phyloP scores from a whole-genome alignment of 768 basidiomycete genomes.

The Hysterangium stoloniferum region DNA sequence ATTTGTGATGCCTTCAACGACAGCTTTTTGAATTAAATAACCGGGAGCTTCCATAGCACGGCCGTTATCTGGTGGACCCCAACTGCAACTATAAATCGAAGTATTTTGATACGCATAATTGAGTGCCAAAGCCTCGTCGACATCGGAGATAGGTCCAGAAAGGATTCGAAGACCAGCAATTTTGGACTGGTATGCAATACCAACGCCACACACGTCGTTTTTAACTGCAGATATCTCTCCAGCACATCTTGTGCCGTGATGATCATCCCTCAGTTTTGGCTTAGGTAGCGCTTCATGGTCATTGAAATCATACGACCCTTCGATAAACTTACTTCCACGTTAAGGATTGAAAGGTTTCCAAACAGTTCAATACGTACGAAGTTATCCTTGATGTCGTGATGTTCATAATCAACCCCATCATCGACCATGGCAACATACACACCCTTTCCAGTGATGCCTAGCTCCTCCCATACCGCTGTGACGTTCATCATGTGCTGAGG shows the following conservation, averaged over 20 bases:
- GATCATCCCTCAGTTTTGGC: constrained; percentile 83
- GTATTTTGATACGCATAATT: constrained; percentile 92
- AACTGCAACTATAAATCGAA: constrained; percentile 92
- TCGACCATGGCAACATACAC: constrained; percentile 87
- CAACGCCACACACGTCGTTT: constrained; percentile 91
- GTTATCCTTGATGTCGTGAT: constrained; percentile 80
- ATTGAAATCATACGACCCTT: constrained; percentile 93
- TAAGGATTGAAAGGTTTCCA: constrained; percentile 4
- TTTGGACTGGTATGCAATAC: constrained; percentile 86
- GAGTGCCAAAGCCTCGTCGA: constrained; percentile 90
- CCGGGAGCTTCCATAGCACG: constrained; percentile 90
- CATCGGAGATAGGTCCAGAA: constrained; percentile 89
- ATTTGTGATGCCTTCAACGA: constrained; percentile 87
- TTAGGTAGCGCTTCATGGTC: constrained; percentile 84
- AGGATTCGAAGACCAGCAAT: constrained; percentile 94
- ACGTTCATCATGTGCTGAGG: constrained; percentile 88
- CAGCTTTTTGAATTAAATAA: constrained; percentile 86
- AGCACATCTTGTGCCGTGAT: constrained; percentile 96
- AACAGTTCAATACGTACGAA: constrained; percentile 56
- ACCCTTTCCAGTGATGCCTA: constrained; percentile 82
- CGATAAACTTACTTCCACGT: constrained; percentile 50
- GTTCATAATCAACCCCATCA: constrained; percentile 89
- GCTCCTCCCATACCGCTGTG: constrained; percentile 76
- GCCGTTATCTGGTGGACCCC: constrained; percentile 97
- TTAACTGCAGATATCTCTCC: constrained; percentile 92